These are phyloP conservation scores for Liriodendron chinense DNA, from an alignment of 164 flowering plant genomes.

Conservation along the genomic window DNA sequence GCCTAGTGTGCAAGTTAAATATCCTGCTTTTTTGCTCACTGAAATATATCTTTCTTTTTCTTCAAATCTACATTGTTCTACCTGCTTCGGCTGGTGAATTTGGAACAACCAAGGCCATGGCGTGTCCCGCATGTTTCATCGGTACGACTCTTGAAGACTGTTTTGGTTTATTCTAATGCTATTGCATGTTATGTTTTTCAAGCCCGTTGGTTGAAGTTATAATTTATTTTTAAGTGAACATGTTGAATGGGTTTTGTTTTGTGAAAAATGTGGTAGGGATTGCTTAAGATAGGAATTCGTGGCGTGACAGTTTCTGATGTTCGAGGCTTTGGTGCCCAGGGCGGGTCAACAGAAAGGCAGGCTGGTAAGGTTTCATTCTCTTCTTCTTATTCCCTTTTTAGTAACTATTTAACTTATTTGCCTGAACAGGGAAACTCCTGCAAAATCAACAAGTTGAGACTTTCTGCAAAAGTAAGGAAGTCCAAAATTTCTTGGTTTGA, in stretches of 20 bases:
- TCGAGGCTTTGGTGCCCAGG: slow-evolving; percentile 93
- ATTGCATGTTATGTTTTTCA: not conserved
- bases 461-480: too few relatives aligned
- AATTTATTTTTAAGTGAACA: not conserved
- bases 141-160: slow-evolving; percentile 40
- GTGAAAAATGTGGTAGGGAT: slow-evolving; percentile 43
- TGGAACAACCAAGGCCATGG: slow-evolving; percentile 65
- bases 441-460: too few relatives aligned
- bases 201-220: not conserved
- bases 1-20: too few relatives aligned
- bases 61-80: not conserved
- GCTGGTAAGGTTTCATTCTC: slow-evolving; percentile 47
- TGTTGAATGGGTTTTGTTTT: slow-evolving; percentile 1
- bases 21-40: too few relatives aligned
- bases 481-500: too few relatives aligned
- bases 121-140: slow-evolving; percentile 71
- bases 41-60: not conserved
- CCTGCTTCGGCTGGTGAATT: slow-evolving; percentile 19
- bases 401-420: not conserved
- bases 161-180: not conserved
- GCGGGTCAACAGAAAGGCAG: slow-evolving; percentile 85
- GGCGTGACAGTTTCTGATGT: slow-evolving; percentile 96
- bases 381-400: not conserved
- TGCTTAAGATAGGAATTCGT: slow-evolving; percentile 87
- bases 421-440: too few relatives aligned